Evolutionary conservation across 176 grass and related monocot species (phyloP), one percentile per base, ranked within the genome.

Genomic region (Carex pumila): DNA sequence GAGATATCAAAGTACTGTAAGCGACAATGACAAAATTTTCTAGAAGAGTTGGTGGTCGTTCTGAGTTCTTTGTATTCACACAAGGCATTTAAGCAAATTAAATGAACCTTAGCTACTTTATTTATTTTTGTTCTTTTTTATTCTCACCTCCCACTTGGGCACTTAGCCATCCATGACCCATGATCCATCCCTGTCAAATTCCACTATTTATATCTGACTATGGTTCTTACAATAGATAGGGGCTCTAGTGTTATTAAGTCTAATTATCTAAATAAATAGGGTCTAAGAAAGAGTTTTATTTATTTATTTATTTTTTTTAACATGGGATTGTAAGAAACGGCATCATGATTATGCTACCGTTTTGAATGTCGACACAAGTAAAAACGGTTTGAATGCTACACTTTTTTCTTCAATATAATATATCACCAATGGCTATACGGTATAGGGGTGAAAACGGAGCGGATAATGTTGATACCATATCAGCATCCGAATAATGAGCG

Each of bases 11-110:
- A 36, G 34, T 36, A 36, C 39, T 43, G 1, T 43, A 43, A 43
- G 39, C 6, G 6, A 43, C 39, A 7, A 43, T 7, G 39, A 43
- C 39, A 43, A 43, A 45, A 1, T 66, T 66, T 66, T 66, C 29
- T 34, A 72, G 43, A 73, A 73, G 41, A 73, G 70, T 50, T 73
- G 69, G 69, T 73, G 70, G n/a, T 73, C 70, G 43, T 47, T 67
- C 65, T 41, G 25, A n/a, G 41, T 53, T 67, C 65, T 41, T 13
- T 10, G 41, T 53, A 50, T 73, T 73, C n/a, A 73, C 43, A 74
- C 47, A 52, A 74, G 1, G 45, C 71, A 74, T 74, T 74, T 53
- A 74, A 74, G 71, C 25, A 74, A 74, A 47, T 73, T 74, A 7
- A 74, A 74, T 74, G 71, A 74, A 13, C 15, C 10, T 25, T 52